Base-by-base conservation (phyloP, 2,329 filamentous ascomycete genomes). In the Orbilia javanica region DNA sequence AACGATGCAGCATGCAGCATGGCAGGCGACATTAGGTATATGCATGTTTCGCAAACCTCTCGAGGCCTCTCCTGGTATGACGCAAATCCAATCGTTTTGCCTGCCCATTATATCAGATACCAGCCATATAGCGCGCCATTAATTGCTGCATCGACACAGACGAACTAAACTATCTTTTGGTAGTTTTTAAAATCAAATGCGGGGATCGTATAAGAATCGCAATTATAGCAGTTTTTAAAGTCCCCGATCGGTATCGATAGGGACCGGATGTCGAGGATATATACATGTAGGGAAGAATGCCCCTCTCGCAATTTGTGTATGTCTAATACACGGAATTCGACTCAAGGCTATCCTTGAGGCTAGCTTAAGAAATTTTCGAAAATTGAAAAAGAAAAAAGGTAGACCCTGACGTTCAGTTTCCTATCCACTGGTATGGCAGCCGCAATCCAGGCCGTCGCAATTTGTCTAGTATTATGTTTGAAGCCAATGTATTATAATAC, bases 1-100 rank as follows among this genome's bases (percentile, higher is more conserved):
- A 20, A 64, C 48, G 27, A 67, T 62, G 69, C 69, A 66, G 34
- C 48, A 66, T 73, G 69, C 68, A 20, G 29, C n/a, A n/a, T 57
- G 8, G 34, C 27, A 72, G 53, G 57, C 68, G 36, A 53, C 44
- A 34, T 29, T 29, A 2, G 50, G 22, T 22, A 20, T 44, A 73
- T 67, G 69, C 62, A 67, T 73, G 69, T 67, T 62, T 66, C 25
- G 69, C 69, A 52, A 73, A 25, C 10, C 44, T 39, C 42, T 20
- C 20, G 18, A 39, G n/a, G 13, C 46, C 25, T 60, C 22, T 60
- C 22, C 22, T 13, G 48, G 39, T 31, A 71, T 72, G 57, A 72
- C 57, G 48, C 39, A 18, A 57, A 11, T 29, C 22, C 8, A 29
- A n/a, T 10, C 15, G 18, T n/a, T 18, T 42, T n/a, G 44, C 20